Percentiles rank a stretch among this genome's conserved stretches.
phyloP scores from a whole-genome alignment of 2,329 filamentous ascomycete species.

The Zopfia rhizophila region DNA sequence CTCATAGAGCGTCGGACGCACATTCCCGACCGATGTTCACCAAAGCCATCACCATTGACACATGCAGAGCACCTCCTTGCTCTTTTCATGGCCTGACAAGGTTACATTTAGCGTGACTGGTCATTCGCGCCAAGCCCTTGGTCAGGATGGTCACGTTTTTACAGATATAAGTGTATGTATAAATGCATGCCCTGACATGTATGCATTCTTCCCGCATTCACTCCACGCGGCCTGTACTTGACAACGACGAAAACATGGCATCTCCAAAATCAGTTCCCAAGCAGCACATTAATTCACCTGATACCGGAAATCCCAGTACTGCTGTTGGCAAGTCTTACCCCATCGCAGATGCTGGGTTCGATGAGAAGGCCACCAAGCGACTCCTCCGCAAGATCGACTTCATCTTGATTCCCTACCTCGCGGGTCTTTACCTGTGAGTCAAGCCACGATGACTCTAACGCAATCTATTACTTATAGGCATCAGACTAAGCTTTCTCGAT shows the following conservation, averaged over 20 bases:
- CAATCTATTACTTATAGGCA: constrained; percentile 4
- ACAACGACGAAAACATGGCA: constrained; percentile 7
- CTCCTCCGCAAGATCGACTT: constrained; percentile 64
- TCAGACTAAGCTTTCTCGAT: constrained; percentile 61
- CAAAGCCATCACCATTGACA: too few relatives aligned
- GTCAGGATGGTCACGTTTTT: too few relatives aligned
- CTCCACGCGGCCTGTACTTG: not conserved
- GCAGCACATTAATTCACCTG: constrained; percentile 2
- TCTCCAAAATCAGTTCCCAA: not conserved
- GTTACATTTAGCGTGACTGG: too few relatives aligned
- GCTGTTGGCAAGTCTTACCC: not conserved
- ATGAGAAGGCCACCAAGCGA: constrained; percentile 53
- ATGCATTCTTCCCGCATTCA: not conserved
- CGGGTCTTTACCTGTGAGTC: constrained; percentile 63
- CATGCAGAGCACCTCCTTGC: too few relatives aligned
- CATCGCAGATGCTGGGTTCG: constrained; percentile 32
- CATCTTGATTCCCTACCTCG: constrained; percentile 66
- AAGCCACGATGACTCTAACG: not conserved
- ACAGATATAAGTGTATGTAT: too few relatives aligned
- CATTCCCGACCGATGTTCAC: too few relatives aligned
- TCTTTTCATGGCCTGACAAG: too few relatives aligned
- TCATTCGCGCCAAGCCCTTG: too few relatives aligned
- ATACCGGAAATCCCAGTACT: not conserved
- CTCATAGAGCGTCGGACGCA: too few relatives aligned
- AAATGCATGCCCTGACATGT: too few relatives aligned